These are phyloP conservation scores for Nevesoporus exiguus DNA, from an alignment of 768 basidiomycete species.

Conservation along the genomic window DNA sequence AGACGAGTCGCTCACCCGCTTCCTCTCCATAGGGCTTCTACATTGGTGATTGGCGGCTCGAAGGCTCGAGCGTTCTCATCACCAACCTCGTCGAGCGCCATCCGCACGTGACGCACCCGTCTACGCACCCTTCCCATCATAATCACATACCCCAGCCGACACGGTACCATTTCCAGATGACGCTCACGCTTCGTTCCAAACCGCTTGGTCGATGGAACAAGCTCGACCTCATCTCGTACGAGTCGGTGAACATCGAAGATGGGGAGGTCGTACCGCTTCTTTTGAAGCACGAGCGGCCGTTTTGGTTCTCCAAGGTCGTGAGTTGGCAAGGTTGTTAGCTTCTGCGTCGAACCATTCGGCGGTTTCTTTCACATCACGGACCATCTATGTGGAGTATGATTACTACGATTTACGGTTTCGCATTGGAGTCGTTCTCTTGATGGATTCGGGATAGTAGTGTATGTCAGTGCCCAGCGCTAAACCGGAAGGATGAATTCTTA, in stretches of 20 bases:
- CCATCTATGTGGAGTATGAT: background rate
- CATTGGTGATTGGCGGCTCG: constrained; percentile 71
- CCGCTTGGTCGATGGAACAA: constrained; percentile 81
- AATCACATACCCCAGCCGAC: constrained; percentile 16
- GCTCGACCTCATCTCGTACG: constrained; percentile 69
- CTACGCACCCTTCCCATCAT: constrained; percentile 7
- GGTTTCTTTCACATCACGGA: background rate
- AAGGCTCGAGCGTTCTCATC: constrained; percentile 56
- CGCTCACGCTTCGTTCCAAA: constrained; percentile 63
- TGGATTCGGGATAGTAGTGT: no score
- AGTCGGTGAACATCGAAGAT: constrained; percentile 69
- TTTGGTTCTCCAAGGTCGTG: constrained; percentile 90
- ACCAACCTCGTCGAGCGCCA: constrained; percentile 58
- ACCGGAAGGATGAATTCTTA: background rate
- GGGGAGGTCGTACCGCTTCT: constrained; percentile 69
- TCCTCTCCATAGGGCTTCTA: constrained; percentile 58
- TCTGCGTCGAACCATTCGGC: background rate
- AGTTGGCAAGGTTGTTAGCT: constrained; percentile 46
- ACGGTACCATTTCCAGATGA: constrained; percentile 75
- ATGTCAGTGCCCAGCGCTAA: background rate
- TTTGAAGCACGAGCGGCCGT: constrained; percentile 83
- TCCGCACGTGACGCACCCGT: constrained; percentile 1
- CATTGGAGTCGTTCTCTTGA: background rate
- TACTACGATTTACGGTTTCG: background rate
- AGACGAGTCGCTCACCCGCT: no score